Conservation (phyloP, 2,329 filamentous ascomycete genomes). For the Cercospora nicotianae region DNA sequence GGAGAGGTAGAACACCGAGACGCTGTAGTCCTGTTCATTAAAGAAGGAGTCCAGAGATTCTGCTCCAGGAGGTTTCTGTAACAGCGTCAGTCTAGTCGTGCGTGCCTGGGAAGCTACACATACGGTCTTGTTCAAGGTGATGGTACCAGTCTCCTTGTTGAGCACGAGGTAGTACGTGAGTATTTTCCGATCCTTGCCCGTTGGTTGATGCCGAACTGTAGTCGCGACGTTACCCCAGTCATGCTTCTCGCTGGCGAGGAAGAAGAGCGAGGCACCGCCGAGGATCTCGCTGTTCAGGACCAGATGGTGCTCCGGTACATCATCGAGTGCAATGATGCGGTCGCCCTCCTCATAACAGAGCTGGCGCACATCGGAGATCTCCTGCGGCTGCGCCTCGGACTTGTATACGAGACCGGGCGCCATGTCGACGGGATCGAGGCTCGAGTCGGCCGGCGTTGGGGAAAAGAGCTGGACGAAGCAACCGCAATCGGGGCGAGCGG, state of each 20-base stretch:
- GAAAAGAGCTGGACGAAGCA: too few species aligned
- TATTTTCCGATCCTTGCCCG: background rate
- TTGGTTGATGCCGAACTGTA: background rate
- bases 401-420: background rate
- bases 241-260: background rate
- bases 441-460: background rate
- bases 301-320: background rate
- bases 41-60: background rate
- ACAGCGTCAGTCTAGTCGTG: background rate
- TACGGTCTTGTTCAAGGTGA: background rate
- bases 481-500: too few species aligned
- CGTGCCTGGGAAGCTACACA: background rate
- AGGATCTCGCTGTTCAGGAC: background rate
- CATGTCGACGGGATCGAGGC: background rate
- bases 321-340: background rate
- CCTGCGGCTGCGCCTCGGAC: background rate
- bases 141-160: background rate
- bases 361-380: background rate
- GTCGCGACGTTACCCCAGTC: background rate
- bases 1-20: background rate
- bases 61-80: background rate
- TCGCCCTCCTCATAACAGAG: background rate
- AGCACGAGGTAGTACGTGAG: background rate
- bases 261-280: background rate
- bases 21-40: background rate